Conservation (phyloP, 108 stramenopile genomes). For the Schizochytrium sp. region DNA sequence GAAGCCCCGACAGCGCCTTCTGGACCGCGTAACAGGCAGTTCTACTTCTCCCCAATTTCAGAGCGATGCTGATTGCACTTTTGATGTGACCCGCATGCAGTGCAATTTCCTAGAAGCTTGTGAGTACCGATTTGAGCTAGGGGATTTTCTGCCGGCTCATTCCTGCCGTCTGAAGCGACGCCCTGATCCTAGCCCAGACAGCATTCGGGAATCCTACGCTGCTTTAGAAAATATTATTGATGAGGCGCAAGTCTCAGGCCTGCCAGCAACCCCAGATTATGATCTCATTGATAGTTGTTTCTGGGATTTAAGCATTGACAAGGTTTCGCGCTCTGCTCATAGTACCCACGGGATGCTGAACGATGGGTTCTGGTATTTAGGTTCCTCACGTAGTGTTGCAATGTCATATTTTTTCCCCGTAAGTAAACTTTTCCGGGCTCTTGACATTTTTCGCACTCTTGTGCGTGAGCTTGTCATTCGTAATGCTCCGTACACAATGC, state of each 20-base stretch:
- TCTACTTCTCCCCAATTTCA: not conserved
- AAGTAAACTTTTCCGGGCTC: conserved; percentile 43
- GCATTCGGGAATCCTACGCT: conserved; percentile 1
- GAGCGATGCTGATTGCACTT: conserved; percentile 38
- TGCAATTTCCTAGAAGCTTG: conserved; percentile 49
- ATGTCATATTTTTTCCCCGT: conserved; percentile 27
- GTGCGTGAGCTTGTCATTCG: conserved; percentile 37
- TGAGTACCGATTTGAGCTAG: conserved; percentile 21
- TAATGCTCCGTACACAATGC: conserved; percentile 19
- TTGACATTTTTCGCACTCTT: conserved; percentile 39
- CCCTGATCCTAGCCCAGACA: conserved; percentile 12
- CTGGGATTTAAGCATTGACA: not conserved
- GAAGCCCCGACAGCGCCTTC: not conserved
- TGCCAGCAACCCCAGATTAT: not conserved
- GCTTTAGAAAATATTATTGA: not conserved
- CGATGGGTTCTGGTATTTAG: conserved; percentile 33
- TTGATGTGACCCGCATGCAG: conserved; percentile 11
- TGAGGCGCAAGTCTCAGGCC: not conserved
- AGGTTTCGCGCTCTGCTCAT: conserved; percentile 1
- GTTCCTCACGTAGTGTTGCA: not conserved
- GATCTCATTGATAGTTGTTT: not conserved
- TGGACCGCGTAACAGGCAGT: not conserved
- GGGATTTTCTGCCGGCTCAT: conserved; percentile 45
- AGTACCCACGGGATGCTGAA: not conserved
- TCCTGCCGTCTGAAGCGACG: not conserved